Evolutionary conservation across 441 rosid genomes (phyloP), one percentile per base, ranked within the genome.

Genomic region (Isatis lusitanica): DNA sequence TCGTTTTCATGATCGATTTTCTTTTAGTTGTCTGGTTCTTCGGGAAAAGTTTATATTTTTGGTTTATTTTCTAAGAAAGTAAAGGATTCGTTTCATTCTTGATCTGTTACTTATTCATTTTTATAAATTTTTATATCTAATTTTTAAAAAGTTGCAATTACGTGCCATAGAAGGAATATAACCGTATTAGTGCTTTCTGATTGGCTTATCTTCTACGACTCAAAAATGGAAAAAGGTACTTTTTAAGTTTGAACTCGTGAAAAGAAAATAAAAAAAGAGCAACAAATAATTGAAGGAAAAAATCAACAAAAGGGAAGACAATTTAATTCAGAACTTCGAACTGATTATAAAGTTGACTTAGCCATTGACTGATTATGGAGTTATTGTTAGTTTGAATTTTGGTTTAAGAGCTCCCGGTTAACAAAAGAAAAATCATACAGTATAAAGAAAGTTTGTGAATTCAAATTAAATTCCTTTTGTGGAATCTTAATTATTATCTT

Each of bases 121-220:
- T 44, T 44, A n/a, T 44, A 44, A 44, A 44, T 5, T 44, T 44
- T n/a, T 43, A 21, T 21, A 42, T 44, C n/a, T 44, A 6, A n/a
- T 15, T 15, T 5, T 15, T 21, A 21, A 15, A 30, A 56, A 58
- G n/a, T 6, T 59, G 66, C 30, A 59, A 6, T 71, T 59, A 70
- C 61, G 70, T 73, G 58, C 21, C 15, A 33, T 36, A 56, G 58
- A 74, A 28, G 28, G 8, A 39, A 66, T 2, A 9, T 4, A 26
- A 26, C 28, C 4, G 11, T 21, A 9, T 31, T n/a, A 21, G 2
- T 66, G 71, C 31, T 70, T 70, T 46, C 52, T 56, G 3, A 56
- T 66, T 39, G 15, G 56, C 39, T 66, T 67, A 51, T 33, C 67
- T 65, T 66, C 39, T 74, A 50, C 40, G 28, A 50, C 63, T 43